Conservation (phyloP, 2,329 filamentous ascomycete species). For the Penicillium psychrosexuale region DNA sequence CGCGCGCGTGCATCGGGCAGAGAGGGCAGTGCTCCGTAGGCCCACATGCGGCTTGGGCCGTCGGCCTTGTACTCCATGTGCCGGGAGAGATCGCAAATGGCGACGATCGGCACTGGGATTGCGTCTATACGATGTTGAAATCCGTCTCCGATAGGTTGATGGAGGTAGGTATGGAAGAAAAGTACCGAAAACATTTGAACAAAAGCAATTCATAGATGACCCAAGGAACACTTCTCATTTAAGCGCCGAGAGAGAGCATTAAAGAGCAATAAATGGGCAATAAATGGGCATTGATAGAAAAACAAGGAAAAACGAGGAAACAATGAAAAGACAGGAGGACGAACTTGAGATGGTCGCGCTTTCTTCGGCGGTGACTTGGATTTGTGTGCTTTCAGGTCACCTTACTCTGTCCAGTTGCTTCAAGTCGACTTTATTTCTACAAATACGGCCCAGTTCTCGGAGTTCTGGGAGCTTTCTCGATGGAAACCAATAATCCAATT, state of each 20-base stretch:
- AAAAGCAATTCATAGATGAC: background rate
- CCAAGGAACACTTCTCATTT: background rate
- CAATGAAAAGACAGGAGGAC: background rate
- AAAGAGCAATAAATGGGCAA: background rate
- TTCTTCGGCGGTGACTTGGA: background rate
- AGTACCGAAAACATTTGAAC: background rate
- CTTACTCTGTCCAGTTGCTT: background rate
- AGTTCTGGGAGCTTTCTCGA: background rate
- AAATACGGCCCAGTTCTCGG: background rate
- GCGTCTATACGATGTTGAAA: background rate
- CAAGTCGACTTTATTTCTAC: background rate
- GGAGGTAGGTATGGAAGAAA: background rate
- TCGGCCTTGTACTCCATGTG: background rate
- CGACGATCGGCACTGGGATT: slow-evolving; percentile 15
- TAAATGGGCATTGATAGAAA: background rate
- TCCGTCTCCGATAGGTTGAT: background rate
- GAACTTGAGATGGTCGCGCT: background rate
- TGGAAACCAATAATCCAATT: slow-evolving; percentile 10
- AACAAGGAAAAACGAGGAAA: background rate
- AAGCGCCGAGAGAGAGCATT: background rate
- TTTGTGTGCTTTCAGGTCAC: background rate
- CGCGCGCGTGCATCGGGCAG: slow-evolving; percentile 4
- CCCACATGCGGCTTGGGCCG: slow-evolving; percentile 22
- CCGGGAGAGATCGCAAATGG: slow-evolving; percentile 15
- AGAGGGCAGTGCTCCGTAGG: slow-evolving; percentile 9